phyloP scores from a whole-genome alignment of 1,284 basidiomycete genomes.

The Volvariella surrecta region DNA sequence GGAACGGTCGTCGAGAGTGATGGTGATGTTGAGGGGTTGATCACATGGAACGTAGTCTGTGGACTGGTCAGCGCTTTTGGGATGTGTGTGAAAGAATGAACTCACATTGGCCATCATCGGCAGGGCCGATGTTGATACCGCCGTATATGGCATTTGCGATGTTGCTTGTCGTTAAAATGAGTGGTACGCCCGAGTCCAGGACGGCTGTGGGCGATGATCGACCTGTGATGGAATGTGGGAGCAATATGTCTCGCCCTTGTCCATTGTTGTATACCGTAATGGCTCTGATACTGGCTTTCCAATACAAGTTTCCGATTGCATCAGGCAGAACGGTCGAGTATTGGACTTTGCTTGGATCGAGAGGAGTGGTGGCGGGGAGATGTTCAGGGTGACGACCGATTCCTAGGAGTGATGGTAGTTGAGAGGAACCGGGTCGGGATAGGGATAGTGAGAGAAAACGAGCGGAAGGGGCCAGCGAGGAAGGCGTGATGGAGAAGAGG shows the following conservation, averaged over 20 bases:
- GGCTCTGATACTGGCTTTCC: slow-evolving; percentile 46
- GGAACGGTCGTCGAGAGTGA: slow-evolving; percentile 48
- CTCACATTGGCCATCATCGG: slow-evolving; percentile 55
- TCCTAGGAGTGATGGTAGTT: slow-evolving; percentile 49
- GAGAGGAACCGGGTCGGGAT: slow-evolving; percentile 50
- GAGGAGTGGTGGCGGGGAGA: slow-evolving; percentile 37
- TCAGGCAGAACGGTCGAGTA: slow-evolving; percentile 39
- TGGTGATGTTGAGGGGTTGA: slow-evolving; percentile 59
- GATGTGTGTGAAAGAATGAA: slow-evolving; percentile 6
- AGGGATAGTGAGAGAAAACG: slow-evolving; percentile 64
- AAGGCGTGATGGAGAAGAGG: slow-evolving; percentile 54
- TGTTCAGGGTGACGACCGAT: slow-evolving; percentile 56
- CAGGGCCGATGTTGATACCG: slow-evolving; percentile 54
- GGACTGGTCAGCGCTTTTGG: neutral
- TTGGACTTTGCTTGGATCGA: no score
- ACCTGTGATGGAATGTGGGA: slow-evolving; percentile 25
- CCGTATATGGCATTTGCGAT: slow-evolving; percentile 76
- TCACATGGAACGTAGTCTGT: slow-evolving; percentile 65
- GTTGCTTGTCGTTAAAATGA: slow-evolving; percentile 46
- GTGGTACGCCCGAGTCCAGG: slow-evolving; percentile 60
- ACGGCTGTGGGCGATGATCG: slow-evolving; percentile 45
- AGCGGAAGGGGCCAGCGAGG: slow-evolving; percentile 36
- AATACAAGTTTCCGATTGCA: slow-evolving; percentile 36
- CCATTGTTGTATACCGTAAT: slow-evolving; percentile 56
- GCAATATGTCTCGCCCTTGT: slow-evolving; percentile 24